Evolutionary conservation across 2,329 filamentous ascomycete genomes (phyloP).

Genomic region (Aspergillus chevalieri): DNA sequence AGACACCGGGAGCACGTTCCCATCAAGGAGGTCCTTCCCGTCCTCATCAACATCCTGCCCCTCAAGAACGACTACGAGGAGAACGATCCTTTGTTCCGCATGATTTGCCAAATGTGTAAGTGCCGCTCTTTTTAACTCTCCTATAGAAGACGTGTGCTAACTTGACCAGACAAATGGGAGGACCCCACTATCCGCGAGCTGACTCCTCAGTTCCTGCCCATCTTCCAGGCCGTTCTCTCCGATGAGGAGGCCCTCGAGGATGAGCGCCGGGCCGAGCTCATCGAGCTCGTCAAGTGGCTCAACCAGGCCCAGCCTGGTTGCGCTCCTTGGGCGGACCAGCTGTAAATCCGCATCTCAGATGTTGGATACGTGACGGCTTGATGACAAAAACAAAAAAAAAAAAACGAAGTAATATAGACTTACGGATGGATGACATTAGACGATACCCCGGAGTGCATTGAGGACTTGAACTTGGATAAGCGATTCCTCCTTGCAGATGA

Average conservation of each 20-base stretch:
- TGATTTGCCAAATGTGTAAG: slow-evolving; percentile 80
- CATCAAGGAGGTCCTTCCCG: slow-evolving; percentile 72
- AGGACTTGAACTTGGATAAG: not conserved
- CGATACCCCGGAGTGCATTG: slow-evolving; percentile 21
- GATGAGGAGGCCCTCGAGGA: slow-evolving; percentile 43
- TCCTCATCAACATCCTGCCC: slow-evolving; percentile 70
- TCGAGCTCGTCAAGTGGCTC: slow-evolving; percentile 45
- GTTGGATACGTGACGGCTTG: slow-evolving; percentile 5
- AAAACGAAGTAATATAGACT: slow-evolving; percentile 25
- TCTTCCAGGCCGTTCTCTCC: slow-evolving; percentile 43
- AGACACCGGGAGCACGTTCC: slow-evolving; percentile 79
- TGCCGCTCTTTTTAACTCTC: slow-evolving; percentile 14
- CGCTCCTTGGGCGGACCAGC: slow-evolving; percentile 35
- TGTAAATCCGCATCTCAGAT: slow-evolving; percentile 13
- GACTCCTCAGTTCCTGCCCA: slow-evolving; percentile 41
- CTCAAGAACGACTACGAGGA: slow-evolving; percentile 92
- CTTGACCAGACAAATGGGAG: slow-evolving; percentile 38
- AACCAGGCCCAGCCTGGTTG: slow-evolving; percentile 40
- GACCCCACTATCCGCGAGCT: slow-evolving; percentile 41
- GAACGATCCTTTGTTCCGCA: slow-evolving; percentile 88
- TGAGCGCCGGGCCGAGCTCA: slow-evolving; percentile 41
- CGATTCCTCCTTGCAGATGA: slow-evolving; percentile 6
- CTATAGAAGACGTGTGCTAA: slow-evolving; percentile 8
- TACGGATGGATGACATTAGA: slow-evolving; percentile 22
- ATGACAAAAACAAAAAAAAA: slow-evolving; percentile 19